phyloP scores from a whole-genome alignment of 1,284 basidiomycete species.

The Trametes hirsuta region DNA sequence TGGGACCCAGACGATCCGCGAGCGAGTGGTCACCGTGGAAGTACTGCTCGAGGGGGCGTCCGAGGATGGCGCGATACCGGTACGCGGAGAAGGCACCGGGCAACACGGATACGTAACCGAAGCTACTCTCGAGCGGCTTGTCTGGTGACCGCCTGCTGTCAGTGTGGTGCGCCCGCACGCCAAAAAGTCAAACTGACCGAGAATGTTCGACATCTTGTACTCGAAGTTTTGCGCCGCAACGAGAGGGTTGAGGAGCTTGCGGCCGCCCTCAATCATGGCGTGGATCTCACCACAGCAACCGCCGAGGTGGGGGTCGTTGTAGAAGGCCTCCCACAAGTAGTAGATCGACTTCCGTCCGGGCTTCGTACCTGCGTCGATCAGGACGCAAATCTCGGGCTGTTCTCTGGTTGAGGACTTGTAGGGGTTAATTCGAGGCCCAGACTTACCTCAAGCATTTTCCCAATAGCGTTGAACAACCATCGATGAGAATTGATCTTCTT shows the following conservation, averaged over 20 bases:
- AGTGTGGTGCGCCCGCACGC: conserved; percentile 1
- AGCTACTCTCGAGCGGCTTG: conserved; percentile 93
- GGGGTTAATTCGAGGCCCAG: background rate
- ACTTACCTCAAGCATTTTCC: conserved; percentile 73
- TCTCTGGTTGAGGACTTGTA: background rate
- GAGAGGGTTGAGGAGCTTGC: conserved; percentile 91
- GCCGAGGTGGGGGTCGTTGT: conserved; percentile 75
- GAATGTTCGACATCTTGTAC: conserved; percentile 97
- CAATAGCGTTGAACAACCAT: conserved; percentile 98
- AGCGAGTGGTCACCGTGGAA: conserved; percentile 98
- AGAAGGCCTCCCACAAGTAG: conserved; percentile 95
- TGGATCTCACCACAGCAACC: conserved; percentile 92
- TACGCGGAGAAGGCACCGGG: conserved; percentile 98
- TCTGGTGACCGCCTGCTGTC: conserved; percentile 46
- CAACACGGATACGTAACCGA: conserved; percentile 94
- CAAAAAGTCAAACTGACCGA: conserved; percentile 53
- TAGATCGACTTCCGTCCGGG: conserved; percentile 97
- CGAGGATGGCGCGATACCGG: conserved; percentile 88
- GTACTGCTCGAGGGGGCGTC: conserved; percentile 93
- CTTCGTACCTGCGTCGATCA: conserved; percentile 95
- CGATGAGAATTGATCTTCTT: conserved; percentile 98
- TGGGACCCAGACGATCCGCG: conserved; percentile 89
- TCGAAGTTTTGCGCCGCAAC: conserved; percentile 98
- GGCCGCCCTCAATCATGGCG: conserved; percentile 92
- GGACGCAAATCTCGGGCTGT: conserved; percentile 87